phyloP scores from a whole-genome alignment of 345 rosid genomes.

The Eucalyptus sp. region DNA sequence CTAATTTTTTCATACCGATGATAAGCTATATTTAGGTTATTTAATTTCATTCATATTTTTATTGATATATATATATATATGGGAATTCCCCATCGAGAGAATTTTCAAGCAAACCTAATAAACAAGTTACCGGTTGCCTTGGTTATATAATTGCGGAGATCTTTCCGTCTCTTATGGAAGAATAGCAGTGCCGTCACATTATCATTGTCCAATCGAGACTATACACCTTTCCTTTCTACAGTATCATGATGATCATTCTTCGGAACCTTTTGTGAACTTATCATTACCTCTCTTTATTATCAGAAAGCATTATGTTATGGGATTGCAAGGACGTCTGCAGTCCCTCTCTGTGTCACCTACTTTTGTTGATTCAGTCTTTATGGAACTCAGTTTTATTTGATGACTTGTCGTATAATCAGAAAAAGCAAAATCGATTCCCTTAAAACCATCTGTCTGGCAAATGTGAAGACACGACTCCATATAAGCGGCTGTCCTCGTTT shows the following conservation, averaged over 20 bases:
- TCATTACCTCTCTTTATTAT: background rate
- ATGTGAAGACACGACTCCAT: fast-evolving
- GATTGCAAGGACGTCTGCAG: fast-evolving
- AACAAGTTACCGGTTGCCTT: background rate
- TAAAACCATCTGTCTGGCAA: background rate
- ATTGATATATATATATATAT: fast-evolving
- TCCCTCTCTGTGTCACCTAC: fast-evolving
- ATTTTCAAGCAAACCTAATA: background rate
- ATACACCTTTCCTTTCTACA: too few relatives aligned
- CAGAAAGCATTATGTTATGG: background rate
- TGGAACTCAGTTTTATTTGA: background rate
- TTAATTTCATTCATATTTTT: background rate
- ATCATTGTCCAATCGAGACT: background rate
- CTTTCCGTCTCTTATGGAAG: background rate
- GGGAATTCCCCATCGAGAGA: background rate
- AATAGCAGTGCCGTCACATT: fast-evolving
- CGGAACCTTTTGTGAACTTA: fast-evolving
- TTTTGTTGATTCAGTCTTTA: background rate
- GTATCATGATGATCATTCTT: too few relatives aligned
- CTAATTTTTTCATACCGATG: background rate
- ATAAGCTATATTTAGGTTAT: background rate
- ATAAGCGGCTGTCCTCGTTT: background rate
- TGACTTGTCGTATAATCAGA: background rate
- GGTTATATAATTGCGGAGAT: background rate
- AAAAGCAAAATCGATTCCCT: background rate